A percentile compares a stretch with the other conserved stretches of the same genome.
Conservation (phyloP, 805 yeast species). For the Grigorovia humatica region DNA sequence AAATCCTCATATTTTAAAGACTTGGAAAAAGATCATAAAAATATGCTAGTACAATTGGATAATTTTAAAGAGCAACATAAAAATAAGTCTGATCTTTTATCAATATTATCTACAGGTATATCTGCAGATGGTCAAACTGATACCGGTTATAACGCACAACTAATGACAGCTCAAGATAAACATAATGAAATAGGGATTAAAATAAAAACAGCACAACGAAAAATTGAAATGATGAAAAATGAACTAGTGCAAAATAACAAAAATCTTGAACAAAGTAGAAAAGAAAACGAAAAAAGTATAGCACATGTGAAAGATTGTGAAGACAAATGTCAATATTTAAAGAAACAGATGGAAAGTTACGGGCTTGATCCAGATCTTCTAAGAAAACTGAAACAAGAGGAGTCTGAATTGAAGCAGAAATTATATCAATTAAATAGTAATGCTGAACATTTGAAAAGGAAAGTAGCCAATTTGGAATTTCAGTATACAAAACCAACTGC, state of each 20-base stretch:
- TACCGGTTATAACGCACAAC: slow-evolving; percentile 68
- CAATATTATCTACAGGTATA: slow-evolving; percentile 81
- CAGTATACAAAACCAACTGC: slow-evolving; percentile 55
- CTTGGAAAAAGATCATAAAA: slow-evolving; percentile 37
- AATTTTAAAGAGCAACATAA: slow-evolving; percentile 37
- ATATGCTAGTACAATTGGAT: slow-evolving; percentile 35
- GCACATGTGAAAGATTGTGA: slow-evolving; percentile 31
- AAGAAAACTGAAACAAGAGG: slow-evolving; percentile 37
- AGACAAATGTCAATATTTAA: slow-evolving; percentile 28
- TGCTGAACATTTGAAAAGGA: slow-evolving; percentile 47
- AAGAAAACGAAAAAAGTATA: slow-evolving; percentile 36
- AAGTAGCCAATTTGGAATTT: slow-evolving; percentile 66
- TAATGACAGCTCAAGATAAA: slow-evolving; percentile 49
- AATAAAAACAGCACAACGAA: slow-evolving; percentile 50
- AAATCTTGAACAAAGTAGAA: slow-evolving; percentile 43
- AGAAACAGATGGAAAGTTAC: slow-evolving; percentile 34
- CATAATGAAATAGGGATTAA: slow-evolving; percentile 43
- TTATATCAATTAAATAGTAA: slow-evolving; percentile 36
- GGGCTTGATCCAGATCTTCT: slow-evolving; percentile 48
- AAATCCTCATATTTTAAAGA: slow-evolving; percentile 28
- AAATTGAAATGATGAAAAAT: slow-evolving; percentile 43
- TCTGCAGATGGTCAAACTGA: slow-evolving; percentile 67
- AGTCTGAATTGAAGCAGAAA: slow-evolving; percentile 35
- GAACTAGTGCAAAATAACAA: slow-evolving; percentile 39
- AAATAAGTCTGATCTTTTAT: slow-evolving; percentile 66